A percentile compares a stretch with the other conserved stretches of the same genome.
Evolutionary conservation across 768 basidiomycete species (phyloP).

Genomic region (Russula lepida): DNA sequence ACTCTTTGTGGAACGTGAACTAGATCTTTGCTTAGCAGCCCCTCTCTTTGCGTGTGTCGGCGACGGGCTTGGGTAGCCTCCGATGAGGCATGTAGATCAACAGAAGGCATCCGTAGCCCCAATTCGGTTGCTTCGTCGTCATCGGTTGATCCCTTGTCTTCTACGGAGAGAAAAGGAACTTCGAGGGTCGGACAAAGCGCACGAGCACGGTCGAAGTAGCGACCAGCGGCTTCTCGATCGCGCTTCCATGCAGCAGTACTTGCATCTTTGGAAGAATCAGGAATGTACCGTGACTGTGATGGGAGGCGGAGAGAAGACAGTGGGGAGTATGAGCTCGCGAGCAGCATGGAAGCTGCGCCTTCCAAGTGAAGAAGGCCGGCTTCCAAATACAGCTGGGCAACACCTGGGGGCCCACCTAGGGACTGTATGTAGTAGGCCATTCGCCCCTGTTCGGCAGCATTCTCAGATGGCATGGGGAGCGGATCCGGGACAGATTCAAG

Average conservation of each 20-base stretch:
- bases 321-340: constrained; percentile 66
- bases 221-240: constrained; percentile 61
- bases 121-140: constrained; percentile 25
- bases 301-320: constrained; percentile 72
- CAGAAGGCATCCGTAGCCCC: constrained; percentile 60
- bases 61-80: constrained; percentile 23
- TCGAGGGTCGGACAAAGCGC: constrained; percentile 53
- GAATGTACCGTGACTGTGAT: constrained; percentile 10
- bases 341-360: constrained; percentile 62
- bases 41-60: constrained; percentile 18
- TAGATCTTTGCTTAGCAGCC: constrained; percentile 2
- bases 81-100: constrained; percentile 34
- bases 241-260: constrained; percentile 67
- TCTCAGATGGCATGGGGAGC: constrained; percentile 26
- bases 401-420: constrained; percentile 55
- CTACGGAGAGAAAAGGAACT: constrained; percentile 55
- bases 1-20: constrained; percentile 24
- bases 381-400: constrained; percentile 71
- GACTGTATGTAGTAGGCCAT: constrained; percentile 53
- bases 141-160: constrained; percentile 27
- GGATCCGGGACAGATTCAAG: constrained; percentile 32
- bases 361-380: constrained; percentile 77
- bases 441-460: constrained; percentile 41
- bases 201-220: constrained; percentile 66
- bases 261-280: constrained; percentile 28